phyloP scores from a whole-genome alignment of 768 basidiomycete genomes.

The Russula vinacea region DNA sequence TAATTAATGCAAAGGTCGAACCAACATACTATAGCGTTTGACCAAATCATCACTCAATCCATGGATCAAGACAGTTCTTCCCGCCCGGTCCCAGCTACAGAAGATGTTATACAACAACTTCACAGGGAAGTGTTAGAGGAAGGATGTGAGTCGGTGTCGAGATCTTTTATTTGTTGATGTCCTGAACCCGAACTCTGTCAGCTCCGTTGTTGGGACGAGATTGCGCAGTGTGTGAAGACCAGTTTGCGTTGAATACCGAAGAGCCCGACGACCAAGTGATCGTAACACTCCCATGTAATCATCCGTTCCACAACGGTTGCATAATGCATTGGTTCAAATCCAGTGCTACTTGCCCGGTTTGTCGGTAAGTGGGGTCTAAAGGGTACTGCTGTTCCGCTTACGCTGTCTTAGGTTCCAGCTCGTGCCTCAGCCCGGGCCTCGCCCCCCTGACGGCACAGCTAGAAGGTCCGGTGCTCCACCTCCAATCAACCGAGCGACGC shows the following conservation, averaged over 20 bases:
- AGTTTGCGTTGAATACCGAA: constrained; percentile 64
- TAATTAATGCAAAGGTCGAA: background rate
- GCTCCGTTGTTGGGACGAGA: constrained; percentile 67
- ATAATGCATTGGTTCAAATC: constrained; percentile 90
- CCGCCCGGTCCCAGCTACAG: constrained; percentile 80
- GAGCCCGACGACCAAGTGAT: constrained; percentile 75
- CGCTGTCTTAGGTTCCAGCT: constrained; percentile 52
- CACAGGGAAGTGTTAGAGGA: constrained; percentile 58
- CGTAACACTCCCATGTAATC: constrained; percentile 84
- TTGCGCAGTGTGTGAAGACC: constrained; percentile 92
- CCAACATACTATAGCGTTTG: constrained; percentile 51
- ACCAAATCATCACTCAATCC: constrained; percentile 80
- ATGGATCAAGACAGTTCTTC: constrained; percentile 77
- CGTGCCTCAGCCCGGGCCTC: constrained; percentile 54
- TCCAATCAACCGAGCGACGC: constrained; percentile 21
- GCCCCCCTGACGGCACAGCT: constrained; percentile 14
- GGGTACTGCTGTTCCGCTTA: constrained; percentile 12
- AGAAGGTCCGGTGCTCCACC: constrained; percentile 20
- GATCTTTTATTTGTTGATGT: constrained; percentile 16
- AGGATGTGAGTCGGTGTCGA: constrained; percentile 49
- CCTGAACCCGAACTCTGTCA: constrained; percentile 33
- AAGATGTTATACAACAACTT: constrained; percentile 70
- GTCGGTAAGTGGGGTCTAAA: constrained; percentile 54
- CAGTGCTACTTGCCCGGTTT: constrained; percentile 94
- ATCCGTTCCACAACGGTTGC: constrained; percentile 87